phyloP scores from a whole-genome alignment of 768 basidiomycete species.

The Rhodosporidiobolus sp. region DNA sequence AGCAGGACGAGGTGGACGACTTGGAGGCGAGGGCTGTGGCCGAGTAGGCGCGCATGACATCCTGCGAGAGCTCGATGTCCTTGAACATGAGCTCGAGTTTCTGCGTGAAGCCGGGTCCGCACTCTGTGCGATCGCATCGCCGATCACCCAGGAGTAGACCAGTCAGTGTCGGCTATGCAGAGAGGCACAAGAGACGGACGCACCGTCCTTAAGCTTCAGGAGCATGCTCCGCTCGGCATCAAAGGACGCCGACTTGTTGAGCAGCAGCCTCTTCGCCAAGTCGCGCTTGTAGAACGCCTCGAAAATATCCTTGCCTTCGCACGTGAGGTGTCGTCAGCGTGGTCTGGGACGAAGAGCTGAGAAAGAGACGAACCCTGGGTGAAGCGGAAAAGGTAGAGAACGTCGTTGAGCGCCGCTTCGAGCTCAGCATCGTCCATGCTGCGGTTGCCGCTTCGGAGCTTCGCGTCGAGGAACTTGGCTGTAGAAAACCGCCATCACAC shows the following conservation, averaged over 20 bases:
- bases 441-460: constrained; percentile 83
- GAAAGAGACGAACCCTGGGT: constrained; percentile 57
- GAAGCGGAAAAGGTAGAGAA: constrained; percentile 72
- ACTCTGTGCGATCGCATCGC: constrained; percentile 57
- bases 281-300: constrained; percentile 85
- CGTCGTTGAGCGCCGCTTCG: constrained; percentile 62
- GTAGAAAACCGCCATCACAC: constrained; percentile 56
- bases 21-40: constrained; percentile 4
- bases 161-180: not conserved
- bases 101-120: constrained; percentile 84
- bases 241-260: constrained; percentile 78
- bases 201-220: constrained; percentile 75
- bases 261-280: constrained; percentile 77
- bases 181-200: constrained; percentile 47
- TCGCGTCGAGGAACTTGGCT: constrained; percentile 81
- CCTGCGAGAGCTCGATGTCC: constrained; percentile 56
- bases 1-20: constrained; percentile 44
- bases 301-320: constrained; percentile 81
- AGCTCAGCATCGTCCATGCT: constrained; percentile 63
- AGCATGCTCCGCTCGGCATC: constrained; percentile 82
- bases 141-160: too few species aligned
- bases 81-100: constrained; percentile 91
- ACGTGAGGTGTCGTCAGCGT: too few species aligned
- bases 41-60: constrained; percentile 67
- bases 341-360: not conserved